Evolutionary conservation across 495 filamentous ascomycete genomes (phyloP).

Genomic region (Geopyxis carbonaria): DNA sequence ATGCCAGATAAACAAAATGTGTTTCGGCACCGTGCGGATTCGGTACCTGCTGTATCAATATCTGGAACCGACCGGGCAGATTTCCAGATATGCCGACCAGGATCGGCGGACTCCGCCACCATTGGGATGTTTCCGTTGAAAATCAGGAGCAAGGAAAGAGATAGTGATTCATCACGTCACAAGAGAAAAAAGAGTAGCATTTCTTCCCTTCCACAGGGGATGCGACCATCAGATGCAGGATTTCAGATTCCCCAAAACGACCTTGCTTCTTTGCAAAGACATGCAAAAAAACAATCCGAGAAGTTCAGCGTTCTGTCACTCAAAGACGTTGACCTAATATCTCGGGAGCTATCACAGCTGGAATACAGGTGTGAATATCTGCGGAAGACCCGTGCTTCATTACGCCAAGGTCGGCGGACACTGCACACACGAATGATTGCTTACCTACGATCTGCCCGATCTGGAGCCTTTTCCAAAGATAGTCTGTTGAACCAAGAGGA

Average conservation of each 20-base stretch:
- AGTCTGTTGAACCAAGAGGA: constrained; percentile 59
- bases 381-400: constrained; percentile 48
- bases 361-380: constrained; percentile 58
- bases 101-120: neutral
- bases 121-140: constrained; percentile 5
- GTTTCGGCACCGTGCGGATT: too few relatives aligned
- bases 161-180: constrained; percentile 26
- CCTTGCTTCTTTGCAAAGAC: constrained; percentile 37
- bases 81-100: too few relatives aligned
- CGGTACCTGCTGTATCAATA: too few relatives aligned
- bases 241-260: constrained; percentile 34
- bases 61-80: too few relatives aligned
- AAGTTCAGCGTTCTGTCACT: constrained; percentile 50
- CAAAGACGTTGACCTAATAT: constrained; percentile 48
- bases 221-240: constrained; percentile 36
- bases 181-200: constrained; percentile 29
- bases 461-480: constrained; percentile 47
- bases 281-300: constrained; percentile 45
- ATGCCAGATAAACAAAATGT: too few relatives aligned
- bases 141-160: constrained; percentile 4
- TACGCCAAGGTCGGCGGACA: constrained; percentile 47
- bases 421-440: constrained; percentile 51
- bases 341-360: constrained; percentile 51
- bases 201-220: constrained; percentile 37
- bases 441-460: constrained; percentile 45